phyloP scores from a whole-genome alignment of 2,329 filamentous ascomycete genomes.

The Pestalotiopsis fici region DNA sequence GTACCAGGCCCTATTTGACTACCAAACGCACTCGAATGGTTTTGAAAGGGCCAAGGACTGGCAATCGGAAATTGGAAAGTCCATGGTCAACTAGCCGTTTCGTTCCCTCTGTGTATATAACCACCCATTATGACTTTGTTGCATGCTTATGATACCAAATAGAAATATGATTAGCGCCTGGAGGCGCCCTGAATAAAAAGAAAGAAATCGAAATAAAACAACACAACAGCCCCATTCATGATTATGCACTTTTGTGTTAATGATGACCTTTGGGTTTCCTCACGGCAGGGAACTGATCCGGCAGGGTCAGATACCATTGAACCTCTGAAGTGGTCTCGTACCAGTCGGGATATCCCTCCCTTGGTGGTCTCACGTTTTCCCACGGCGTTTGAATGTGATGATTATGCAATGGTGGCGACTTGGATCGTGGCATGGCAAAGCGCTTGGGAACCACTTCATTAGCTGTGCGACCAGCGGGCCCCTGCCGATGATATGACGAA shows the following conservation, averaged over 20 bases:
- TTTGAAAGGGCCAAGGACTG: slow-evolving; percentile 71
- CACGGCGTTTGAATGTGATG: neutral
- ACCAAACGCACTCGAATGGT: slow-evolving; percentile 64
- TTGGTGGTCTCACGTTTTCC: neutral
- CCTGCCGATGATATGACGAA: neutral
- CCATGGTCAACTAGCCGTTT: slow-evolving; percentile 24
- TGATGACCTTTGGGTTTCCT: neutral
- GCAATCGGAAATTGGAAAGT: slow-evolving; percentile 58
- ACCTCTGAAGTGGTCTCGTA: neutral
- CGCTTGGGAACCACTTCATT: neutral
- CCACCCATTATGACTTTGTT: neutral
- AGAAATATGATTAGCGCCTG: neutral
- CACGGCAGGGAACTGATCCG: neutral
- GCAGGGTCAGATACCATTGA: neutral
- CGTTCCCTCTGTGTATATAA: slow-evolving; percentile 5
- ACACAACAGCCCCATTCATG: slow-evolving; percentile 6
- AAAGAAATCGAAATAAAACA: neutral
- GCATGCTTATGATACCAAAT: slow-evolving; percentile 3
- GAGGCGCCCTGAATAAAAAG: neutral
- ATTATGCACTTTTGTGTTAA: slow-evolving; percentile 13
- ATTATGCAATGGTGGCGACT: neutral
- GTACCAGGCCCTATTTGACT: slow-evolving; percentile 68
- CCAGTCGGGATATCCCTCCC: neutral
- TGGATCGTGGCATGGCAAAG: neutral
- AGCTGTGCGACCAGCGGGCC: neutral